These are phyloP conservation scores for Hordeum marinum DNA, from an alignment of 176 grass and related monocot genomes.

Conservation along the genomic window DNA sequence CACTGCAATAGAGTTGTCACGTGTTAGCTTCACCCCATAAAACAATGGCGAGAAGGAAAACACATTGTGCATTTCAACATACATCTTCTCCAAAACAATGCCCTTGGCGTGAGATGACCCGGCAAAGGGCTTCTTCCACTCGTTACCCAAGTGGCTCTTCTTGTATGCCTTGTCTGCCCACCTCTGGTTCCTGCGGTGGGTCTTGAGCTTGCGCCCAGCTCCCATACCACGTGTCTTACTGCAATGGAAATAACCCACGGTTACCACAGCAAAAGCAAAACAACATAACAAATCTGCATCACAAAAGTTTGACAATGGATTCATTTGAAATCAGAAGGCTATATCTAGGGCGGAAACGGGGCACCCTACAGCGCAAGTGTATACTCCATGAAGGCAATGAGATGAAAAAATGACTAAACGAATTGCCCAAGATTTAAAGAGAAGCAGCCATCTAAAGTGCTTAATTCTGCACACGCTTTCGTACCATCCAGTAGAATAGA, in stretches of 20 bases:
- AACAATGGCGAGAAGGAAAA: neutral
- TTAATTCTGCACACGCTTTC: neutral
- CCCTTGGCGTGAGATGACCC: constrained; percentile 71
- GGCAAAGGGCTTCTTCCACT: constrained; percentile 72
- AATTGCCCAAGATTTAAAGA: neutral
- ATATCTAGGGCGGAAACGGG: neutral
- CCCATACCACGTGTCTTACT: constrained; percentile 81
- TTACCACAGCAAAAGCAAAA: neutral
- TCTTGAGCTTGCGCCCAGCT: constrained; percentile 68
- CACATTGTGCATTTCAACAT: neutral
- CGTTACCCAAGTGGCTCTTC: constrained; percentile 70
- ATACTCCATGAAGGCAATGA: neutral
- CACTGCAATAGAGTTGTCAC: constrained; percentile 20
- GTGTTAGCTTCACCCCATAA: neutral
- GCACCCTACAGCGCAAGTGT: neutral
- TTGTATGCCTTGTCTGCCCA: constrained; percentile 80
- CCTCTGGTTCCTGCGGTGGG: constrained; percentile 62
- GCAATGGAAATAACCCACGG: neutral
- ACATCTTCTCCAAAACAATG: constrained; percentile 79
- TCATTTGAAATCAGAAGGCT: neutral
- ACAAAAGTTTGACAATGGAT: neutral
- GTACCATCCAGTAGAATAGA: neutral
- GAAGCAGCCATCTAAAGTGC: neutral
- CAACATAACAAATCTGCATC: neutral
- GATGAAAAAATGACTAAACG: neutral